Evolutionary conservation across 441 rosid genomes (phyloP).

Genomic region (Syzygium syzygioides): DNA sequence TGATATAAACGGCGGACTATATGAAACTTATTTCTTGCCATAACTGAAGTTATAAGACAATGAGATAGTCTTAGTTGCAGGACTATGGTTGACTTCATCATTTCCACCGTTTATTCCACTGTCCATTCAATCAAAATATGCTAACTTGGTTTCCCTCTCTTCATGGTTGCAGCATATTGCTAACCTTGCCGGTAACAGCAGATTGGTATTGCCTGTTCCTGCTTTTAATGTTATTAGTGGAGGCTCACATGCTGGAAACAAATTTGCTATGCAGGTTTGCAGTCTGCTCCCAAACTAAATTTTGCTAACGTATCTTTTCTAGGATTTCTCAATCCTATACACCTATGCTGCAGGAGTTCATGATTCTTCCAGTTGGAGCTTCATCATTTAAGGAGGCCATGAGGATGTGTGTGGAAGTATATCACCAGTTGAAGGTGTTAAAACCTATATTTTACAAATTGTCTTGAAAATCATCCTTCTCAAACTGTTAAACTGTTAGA

Average conservation of each 20-base stretch:
- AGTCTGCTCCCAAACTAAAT: not conserved
- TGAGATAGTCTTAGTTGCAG: not conserved
- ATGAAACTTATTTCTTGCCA: fast-evolving
- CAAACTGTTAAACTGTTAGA: fast-evolving
- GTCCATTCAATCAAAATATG: not conserved
- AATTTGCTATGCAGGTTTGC: conserved; percentile 40
- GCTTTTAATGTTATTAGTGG: not conserved
- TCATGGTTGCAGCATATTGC: conserved; percentile 36
- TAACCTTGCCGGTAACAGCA: conserved; percentile 42
- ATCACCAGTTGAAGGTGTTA: conserved; percentile 33
- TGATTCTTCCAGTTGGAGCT: conserved; percentile 42
- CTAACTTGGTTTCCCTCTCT: too few species aligned
- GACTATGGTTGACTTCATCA: fast-evolving
- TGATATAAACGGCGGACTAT: not conserved
- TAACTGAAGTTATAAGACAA: not conserved
- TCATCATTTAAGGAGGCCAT: conserved; percentile 41
- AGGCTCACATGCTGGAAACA: conserved; percentile 41
- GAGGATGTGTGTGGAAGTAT: conserved; percentile 40
- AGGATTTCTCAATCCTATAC: not conserved
- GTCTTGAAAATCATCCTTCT: not conserved
- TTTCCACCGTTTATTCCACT: not conserved
- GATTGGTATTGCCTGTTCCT: not conserved
- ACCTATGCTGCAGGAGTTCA: conserved; percentile 21
- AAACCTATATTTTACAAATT: not conserved
- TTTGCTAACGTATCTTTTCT: not conserved